Evolutionary conservation across 495 filamentous ascomycete genomes (phyloP), one percentile per base, ranked within the genome.

Genomic region (Copromyces sp.): DNA sequence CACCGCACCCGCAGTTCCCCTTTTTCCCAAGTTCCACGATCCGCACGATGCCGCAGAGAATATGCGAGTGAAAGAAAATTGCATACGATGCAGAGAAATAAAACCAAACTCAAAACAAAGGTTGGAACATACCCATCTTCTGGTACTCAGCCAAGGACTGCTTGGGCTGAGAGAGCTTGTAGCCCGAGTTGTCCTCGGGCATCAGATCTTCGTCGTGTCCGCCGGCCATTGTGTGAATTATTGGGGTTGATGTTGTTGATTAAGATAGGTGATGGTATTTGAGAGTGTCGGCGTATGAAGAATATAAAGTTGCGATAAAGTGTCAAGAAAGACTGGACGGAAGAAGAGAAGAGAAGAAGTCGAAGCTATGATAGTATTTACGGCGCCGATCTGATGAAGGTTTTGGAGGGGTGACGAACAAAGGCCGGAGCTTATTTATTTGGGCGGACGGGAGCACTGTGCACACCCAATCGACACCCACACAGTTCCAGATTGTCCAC

Each of bases 121-220:
- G 68, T 39, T 42, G 40, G 38, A 69, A 87, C 92, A 80, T 85
- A 98, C 95, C 95, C 81, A 99, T 90, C 78, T 97, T 83, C 73
- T 92, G 84, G 83, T 97, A 97, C 82, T 97, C 93, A 71, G 93
- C 90, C 75, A 99, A 87, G 73, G 93, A 94, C 88, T 98, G 97
- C 90, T 97, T 97, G 73, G 84, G 84, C 88, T 97, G 93, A 75
- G 94, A 94, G 75, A 98, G 90, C 87, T 95, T 97, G 90, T 96
- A 99, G 77, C 95, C 95, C 85, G 94, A 90, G 73, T 93, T 97
- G 80, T 88, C 87, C 84, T 93, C 90, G 79, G 95, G 92, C 76
- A 90, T 81, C 73, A 97, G 89, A 76, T 99, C 95, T 69, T 97
- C 93, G 0, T 97, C 91, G 77, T 89, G 83, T 65, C 53, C 53